These are phyloP conservation scores for Tetracladium setigerum DNA, from an alignment of 495 filamentous ascomycete genomes.

Conservation along the genomic window DNA sequence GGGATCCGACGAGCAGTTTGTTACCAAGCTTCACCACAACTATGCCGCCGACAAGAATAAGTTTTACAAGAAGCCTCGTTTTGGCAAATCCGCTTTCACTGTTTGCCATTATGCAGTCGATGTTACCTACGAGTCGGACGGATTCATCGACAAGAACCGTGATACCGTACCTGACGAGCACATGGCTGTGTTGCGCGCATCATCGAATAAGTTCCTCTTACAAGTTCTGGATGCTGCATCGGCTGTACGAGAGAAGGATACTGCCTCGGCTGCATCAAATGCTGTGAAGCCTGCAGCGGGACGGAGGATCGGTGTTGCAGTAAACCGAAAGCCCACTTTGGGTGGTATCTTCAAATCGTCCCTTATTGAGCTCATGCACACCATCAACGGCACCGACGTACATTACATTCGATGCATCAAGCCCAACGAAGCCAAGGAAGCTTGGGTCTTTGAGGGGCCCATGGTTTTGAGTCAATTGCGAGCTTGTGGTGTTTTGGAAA, in stretches of 20 bases:
- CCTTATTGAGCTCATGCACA: slow-evolving; percentile 94
- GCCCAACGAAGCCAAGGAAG: slow-evolving; percentile 92
- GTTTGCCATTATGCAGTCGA: slow-evolving; percentile 98
- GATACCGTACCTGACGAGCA: slow-evolving; percentile 99
- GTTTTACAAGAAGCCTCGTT: slow-evolving; percentile 97
- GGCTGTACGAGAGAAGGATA: slow-evolving; percentile 82
- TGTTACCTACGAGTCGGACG: slow-evolving; percentile 99
- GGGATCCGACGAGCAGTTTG: slow-evolving; percentile 95
- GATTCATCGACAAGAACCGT: slow-evolving; percentile 99
- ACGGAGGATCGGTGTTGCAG: slow-evolving; percentile 80
- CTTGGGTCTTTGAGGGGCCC: slow-evolving; percentile 97
- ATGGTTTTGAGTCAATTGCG: slow-evolving; percentile 98
- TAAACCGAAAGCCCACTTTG: slow-evolving; percentile 92
- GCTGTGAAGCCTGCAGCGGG: slow-evolving; percentile 64
- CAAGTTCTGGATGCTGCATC: slow-evolving; percentile 82
- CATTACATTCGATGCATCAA: slow-evolving; percentile 99
- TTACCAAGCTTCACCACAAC: slow-evolving; percentile 94
- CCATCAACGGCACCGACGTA: slow-evolving; percentile 95
- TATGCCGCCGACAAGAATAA: slow-evolving; percentile 87
- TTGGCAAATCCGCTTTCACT: slow-evolving; percentile 96
- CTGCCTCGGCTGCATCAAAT: slow-evolving; percentile 51
- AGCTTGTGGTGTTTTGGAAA: slow-evolving; percentile 98
- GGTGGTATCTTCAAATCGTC: slow-evolving; percentile 99
- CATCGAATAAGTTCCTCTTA: slow-evolving; percentile 77
- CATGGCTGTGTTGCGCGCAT: slow-evolving; percentile 80